phyloP scores from a whole-genome alignment of 192 early-diverging fungal genomes.

The Dissophora globulifera region DNA sequence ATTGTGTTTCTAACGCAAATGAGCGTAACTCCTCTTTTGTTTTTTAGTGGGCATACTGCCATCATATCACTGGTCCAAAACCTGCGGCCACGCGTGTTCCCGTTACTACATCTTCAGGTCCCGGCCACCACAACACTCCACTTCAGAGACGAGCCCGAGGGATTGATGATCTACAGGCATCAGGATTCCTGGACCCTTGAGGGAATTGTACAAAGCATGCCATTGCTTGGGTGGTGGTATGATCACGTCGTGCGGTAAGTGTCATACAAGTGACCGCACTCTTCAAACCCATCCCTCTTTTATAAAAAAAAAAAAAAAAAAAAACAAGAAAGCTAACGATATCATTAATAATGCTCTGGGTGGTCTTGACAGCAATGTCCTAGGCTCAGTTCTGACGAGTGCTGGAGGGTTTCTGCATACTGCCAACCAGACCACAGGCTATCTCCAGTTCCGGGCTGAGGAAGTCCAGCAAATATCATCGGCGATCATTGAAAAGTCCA shows the following conservation, averaged over 20 bases:
- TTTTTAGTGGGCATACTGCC: constrained; percentile 57
- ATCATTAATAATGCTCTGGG: too few species aligned
- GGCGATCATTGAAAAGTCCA: constrained; percentile 50
- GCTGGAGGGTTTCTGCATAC: constrained; percentile 62
- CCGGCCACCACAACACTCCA: constrained; percentile 60
- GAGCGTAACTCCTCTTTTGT: too few species aligned
- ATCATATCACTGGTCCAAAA: constrained; percentile 61
- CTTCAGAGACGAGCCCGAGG: constrained; percentile 57
- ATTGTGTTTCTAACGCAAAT: too few species aligned
- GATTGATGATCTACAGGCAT: constrained; percentile 62
- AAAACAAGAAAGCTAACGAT: too few species aligned
- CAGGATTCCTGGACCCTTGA: constrained; percentile 70
- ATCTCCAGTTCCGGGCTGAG: constrained; percentile 42
- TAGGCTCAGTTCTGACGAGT: constrained; percentile 60
- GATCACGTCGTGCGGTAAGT: constrained; percentile 61
- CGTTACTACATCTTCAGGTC: constrained; percentile 57
- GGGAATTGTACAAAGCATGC: constrained; percentile 63
- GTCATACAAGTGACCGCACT: too few species aligned
- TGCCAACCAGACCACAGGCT: constrained; percentile 55
- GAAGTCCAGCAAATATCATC: constrained; percentile 44
- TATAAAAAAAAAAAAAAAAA: too few species aligned
- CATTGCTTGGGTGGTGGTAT: constrained; percentile 66
- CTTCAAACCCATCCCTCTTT: too few species aligned
- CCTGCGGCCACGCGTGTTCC: constrained; percentile 61
- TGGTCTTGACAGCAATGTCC: constrained; percentile 45